These are phyloP conservation scores for Chrysanthemum lavandulifolium DNA, from an alignment of 129 eudicot species.

Conservation along the genomic window DNA sequence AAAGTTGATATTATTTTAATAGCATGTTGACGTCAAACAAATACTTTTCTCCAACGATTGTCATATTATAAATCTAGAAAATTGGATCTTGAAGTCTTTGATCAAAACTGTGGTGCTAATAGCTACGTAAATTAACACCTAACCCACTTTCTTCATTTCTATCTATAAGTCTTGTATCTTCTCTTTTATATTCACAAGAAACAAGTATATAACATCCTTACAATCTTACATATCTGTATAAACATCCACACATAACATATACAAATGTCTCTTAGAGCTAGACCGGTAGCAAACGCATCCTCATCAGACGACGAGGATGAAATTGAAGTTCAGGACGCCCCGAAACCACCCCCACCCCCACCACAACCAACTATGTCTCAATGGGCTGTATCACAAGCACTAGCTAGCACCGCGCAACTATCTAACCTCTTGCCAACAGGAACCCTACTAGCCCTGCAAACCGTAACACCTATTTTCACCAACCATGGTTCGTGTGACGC, in stretches of 20 bases:
- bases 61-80: neutral
- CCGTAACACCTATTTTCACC: constrained; percentile 78
- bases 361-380: constrained; percentile 42
- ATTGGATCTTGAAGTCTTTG: constrained; percentile 14
- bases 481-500: constrained; percentile 80
- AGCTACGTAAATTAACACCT: constrained; percentile 15
- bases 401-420: constrained; percentile 76
- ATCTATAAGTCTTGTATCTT: constrained; percentile 3
- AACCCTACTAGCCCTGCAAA: constrained; percentile 80
- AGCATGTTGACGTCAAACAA: constrained; percentile 9
- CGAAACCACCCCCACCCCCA: constrained; percentile 34
- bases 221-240: no score
- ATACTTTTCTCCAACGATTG: constrained; percentile 13
- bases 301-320: constrained; percentile 21
- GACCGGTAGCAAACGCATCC: constrained; percentile 23
- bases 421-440: constrained; percentile 94
- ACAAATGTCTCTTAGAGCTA: constrained; percentile 36
- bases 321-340: constrained; percentile 23
- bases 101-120: constrained; percentile 22
- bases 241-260: neutral
- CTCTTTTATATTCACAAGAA: neutral
- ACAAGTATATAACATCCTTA: no score
- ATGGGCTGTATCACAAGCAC: constrained; percentile 52
- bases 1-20: neutral
- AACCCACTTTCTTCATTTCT: constrained; percentile 24